Evolutionary conservation across 495 filamentous ascomycete genomes (phyloP).

Genomic region (Penicillium coprophilum): DNA sequence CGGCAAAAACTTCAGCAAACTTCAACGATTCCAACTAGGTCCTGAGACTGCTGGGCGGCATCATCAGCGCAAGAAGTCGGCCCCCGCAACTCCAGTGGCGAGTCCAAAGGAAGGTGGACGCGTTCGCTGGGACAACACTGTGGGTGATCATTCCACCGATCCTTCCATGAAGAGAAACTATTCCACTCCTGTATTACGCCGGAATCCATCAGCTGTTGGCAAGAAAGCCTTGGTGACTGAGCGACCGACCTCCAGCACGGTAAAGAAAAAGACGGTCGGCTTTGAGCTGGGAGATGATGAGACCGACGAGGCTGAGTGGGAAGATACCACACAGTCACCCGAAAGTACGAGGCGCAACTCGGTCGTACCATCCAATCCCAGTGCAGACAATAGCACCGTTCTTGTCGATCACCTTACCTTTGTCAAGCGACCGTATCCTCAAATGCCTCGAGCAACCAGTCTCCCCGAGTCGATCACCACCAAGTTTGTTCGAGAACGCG

Average conservation of each 20-base stretch:
- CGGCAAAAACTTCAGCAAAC: conserved; percentile 45
- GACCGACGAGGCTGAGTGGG: conserved; percentile 50
- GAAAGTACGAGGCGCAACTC: conserved; percentile 50
- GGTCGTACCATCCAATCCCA: conserved; percentile 42
- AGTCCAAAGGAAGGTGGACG: conserved; percentile 41
- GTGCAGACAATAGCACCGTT: conserved; percentile 40
- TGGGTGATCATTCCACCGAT: conserved; percentile 31
- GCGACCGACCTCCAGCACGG: conserved; percentile 37
- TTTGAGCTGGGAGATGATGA: conserved; percentile 50
- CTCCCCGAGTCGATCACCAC: conserved; percentile 46
- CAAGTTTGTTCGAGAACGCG: conserved; percentile 30
- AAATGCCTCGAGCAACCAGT: conserved; percentile 45
- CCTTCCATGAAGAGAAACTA: conserved; percentile 48
- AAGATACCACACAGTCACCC: conserved; percentile 53
- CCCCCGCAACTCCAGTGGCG: conserved; percentile 44
- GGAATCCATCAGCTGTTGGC: conserved; percentile 32
- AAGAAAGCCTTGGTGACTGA: conserved; percentile 44
- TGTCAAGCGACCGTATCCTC: conserved; percentile 49
- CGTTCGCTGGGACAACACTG: conserved; percentile 43
- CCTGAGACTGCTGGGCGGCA: conserved; percentile 36
- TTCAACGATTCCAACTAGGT: conserved; percentile 38
- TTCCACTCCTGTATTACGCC: conserved; percentile 45
- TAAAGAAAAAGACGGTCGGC: conserved; percentile 50
- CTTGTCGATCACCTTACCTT: conserved; percentile 50
- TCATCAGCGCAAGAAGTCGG: conserved; percentile 52